phyloP scores from a whole-genome alignment of 2,329 filamentous ascomycete genomes.

The Septoria petroselini region DNA sequence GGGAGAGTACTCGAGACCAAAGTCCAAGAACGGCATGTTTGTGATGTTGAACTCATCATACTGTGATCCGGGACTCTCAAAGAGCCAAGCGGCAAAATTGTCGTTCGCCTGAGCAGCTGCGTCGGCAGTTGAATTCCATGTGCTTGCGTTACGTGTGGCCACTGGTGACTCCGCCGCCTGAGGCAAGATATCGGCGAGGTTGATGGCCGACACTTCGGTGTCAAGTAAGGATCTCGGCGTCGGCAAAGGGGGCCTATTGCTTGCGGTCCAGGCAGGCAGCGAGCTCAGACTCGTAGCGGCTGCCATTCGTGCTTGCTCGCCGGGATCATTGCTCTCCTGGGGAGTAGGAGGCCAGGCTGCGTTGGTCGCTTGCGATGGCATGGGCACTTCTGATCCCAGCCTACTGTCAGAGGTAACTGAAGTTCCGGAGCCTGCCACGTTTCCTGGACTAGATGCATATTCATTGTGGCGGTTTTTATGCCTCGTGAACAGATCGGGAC shows the following conservation, averaged over 20 bases:
- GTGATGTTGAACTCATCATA: slow-evolving; percentile 28
- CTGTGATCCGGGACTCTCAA: slow-evolving; percentile 31
- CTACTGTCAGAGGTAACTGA: slow-evolving; percentile 1
- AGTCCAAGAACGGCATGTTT: slow-evolving; percentile 30
- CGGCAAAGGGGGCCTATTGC: slow-evolving; percentile 8
- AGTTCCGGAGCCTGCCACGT: not conserved
- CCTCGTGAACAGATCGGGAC: slow-evolving; percentile 79
- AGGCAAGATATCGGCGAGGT: not conserved
- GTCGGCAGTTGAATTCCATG: slow-evolving; percentile 9
- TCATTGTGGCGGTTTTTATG: slow-evolving; percentile 45
- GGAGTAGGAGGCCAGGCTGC: not conserved
- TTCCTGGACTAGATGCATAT: slow-evolving; percentile 1
- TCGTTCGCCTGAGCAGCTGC: slow-evolving; percentile 23
- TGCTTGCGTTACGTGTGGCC: not conserved
- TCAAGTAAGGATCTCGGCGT: slow-evolving; percentile 9
- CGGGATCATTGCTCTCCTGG: not conserved
- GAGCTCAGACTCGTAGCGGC: slow-evolving; percentile 56
- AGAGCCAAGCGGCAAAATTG: slow-evolving; percentile 32
- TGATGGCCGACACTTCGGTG: not conserved
- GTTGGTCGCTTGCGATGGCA: not conserved
- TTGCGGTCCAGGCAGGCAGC: slow-evolving; percentile 9
- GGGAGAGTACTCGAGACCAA: slow-evolving; percentile 29
- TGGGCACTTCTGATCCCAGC: not conserved
- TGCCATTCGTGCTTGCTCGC: slow-evolving; percentile 66
- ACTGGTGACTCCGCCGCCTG: slow-evolving; percentile 1